These are phyloP conservation scores for Solanum microdontum DNA, from an alignment of 257 asterid genomes.

Conservation along the genomic window DNA sequence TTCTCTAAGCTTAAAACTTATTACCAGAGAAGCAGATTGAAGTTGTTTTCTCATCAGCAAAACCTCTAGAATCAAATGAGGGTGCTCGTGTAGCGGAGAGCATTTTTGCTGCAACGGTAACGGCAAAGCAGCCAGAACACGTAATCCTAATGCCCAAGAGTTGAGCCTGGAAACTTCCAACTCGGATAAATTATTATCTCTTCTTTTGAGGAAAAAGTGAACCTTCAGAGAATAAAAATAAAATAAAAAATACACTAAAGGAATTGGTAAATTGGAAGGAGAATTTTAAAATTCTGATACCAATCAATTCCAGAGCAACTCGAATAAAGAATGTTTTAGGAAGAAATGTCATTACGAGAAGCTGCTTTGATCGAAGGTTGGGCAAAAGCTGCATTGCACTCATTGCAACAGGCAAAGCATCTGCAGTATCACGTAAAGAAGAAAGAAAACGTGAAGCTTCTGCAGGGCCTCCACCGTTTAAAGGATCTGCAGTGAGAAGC, in stretches of 20 bases:
- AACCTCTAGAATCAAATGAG: conserved; percentile 90
- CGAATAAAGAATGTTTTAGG: not conserved
- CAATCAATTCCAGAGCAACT: conserved; percentile 11
- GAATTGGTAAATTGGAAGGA: not conserved
- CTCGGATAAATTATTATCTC: conserved; percentile 81
- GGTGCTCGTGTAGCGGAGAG: conserved; percentile 92
- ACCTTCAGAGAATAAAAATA: conserved; percentile 41
- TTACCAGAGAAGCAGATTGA: conserved; percentile 93
- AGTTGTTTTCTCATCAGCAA: conserved; percentile 96
- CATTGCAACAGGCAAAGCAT: conserved; percentile 96
- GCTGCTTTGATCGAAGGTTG: conserved; percentile 92
- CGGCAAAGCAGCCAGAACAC: conserved; percentile 87
- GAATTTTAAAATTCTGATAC: conserved; percentile 7
- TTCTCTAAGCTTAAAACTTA: not conserved
- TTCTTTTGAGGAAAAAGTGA: conserved; percentile 93
- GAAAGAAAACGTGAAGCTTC: conserved; percentile 98
- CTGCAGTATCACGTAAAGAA: conserved; percentile 78
- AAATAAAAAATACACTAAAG: conserved; percentile 10
- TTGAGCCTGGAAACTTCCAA: conserved; percentile 82
- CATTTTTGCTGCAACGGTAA: conserved; percentile 98
- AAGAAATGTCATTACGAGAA: conserved; percentile 55
- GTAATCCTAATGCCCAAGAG: conserved; percentile 98
- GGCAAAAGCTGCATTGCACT: conserved; percentile 99
- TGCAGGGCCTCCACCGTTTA: conserved; percentile 97
- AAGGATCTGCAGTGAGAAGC: conserved; percentile 94